Evolutionary conservation across 1,139 yeast species (phyloP), one percentile per base, ranked within the genome.

Genomic region (Zygosaccharomyces pseudobailii): DNA sequence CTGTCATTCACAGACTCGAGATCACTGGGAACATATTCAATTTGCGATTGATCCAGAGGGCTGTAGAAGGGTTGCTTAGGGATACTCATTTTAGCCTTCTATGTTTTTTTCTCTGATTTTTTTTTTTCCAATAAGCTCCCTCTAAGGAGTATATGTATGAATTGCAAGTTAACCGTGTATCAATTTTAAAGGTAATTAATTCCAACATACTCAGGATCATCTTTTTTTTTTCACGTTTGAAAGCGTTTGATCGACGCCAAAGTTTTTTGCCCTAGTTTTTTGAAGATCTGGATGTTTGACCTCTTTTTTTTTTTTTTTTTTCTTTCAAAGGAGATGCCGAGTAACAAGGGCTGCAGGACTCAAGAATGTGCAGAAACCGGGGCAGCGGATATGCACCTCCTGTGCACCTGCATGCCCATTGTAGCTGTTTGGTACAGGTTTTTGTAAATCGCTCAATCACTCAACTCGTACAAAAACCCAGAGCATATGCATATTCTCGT

Each of bases 401-500:
- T 13, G 17, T 13, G 17, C 17, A 13, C 17, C 17, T 13, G 17
- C 17, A 13, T 13, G 6, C 8, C 23, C 21, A 19, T 22, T 9
- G 38, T 9, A 10, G 7, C 13, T 21, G 2, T 9, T 9, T 31
- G 19, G 7, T 31, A 6, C 10, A 13, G 5, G 20, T 17, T 34
- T 22, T 27, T 3, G 8, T 13, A 17, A 38, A 38, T 10, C 24
- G 19, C 34, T 10, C 17, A 38, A 28, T 38, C 41, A 17, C 50
- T 52, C 13, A 65, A 43, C 44, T 65, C 69, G 36, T 63, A 65
- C 6, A 66, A 49, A 46, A 65, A 56, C 3, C 69, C 69, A 5
- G 69, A 64, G 48, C 69, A 66, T 6, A 63, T 59, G 47, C 69
- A 66, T 22, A 57, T 55, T 32, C 67, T 55, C 19, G 66, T 58